Evolutionary conservation across 176 grass and related monocot genomes (phyloP), one percentile per base, ranked within the genome.

Genomic region (Hyparrhenia diplandra): DNA sequence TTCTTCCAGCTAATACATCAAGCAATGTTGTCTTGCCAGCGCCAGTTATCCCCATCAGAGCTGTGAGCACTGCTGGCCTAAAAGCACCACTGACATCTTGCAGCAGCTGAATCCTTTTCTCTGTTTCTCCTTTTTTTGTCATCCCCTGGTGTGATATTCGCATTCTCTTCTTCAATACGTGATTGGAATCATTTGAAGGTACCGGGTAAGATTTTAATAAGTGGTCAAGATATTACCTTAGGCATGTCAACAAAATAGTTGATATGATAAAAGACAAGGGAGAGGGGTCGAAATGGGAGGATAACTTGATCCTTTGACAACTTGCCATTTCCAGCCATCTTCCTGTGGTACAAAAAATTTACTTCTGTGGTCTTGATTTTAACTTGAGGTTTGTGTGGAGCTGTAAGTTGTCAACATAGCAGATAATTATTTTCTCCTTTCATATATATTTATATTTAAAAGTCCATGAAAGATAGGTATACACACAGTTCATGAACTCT

Each of bases 1-100:
- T 98, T 70, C 95, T 92, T 88, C 95, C 95, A 78, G 88, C 90
- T 75, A 94, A 92, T 76, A 98, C 92, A 82, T 94, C 95, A 4
- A 98, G 84, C 71, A 98, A 37, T 82, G 95, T 98, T 80, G 95
- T 98, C 80, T 98, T 98, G 49, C 95, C 95, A 73, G 95, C 95
- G 52, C 95, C 95, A 49, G 95, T 98, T 60, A 98, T 74, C 32
- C 95, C 95, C 95, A 98, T 98, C 54, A 98, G 71, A 81, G 92
- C 95, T 81, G 90, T 98, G 88, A 98, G 77, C n/a, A 98, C 86
- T 75, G 92, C 92, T 61, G 95, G 92, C 79, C 79, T 88, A 74
- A 98, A 91, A 39, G 82, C 90, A 72, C 95, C 95, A 72, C 86
- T 94, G 64, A 91, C 90, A 69, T 93, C 88, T 74, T 80, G 80